These are phyloP conservation scores for Ceratorhiza oryzae-sativae DNA, from an alignment of 1,284 basidiomycete species.

Conservation along the genomic window DNA sequence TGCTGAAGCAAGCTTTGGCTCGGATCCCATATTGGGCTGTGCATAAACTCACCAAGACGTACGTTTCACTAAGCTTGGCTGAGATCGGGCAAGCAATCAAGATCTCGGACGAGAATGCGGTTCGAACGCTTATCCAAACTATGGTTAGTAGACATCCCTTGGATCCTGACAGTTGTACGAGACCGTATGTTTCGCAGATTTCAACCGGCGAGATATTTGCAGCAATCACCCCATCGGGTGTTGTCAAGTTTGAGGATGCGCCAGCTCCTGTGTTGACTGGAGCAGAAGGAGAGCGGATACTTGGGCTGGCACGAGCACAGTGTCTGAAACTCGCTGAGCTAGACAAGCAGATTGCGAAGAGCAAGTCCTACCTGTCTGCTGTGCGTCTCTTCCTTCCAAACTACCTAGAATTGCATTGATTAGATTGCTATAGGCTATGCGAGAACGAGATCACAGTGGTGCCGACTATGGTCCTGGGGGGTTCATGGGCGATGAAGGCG, in stretches of 20 bases:
- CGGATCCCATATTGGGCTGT: slow-evolving; percentile 76
- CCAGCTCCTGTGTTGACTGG: slow-evolving; percentile 37
- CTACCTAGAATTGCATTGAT: neutral
- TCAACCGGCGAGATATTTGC: slow-evolving; percentile 71
- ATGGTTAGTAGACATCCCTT: slow-evolving; percentile 63
- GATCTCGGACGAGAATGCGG: slow-evolving; percentile 52
- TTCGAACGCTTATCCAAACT: slow-evolving; percentile 65
- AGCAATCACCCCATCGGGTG: slow-evolving; percentile 66
- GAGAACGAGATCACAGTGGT: slow-evolving; percentile 30
- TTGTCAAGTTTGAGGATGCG: slow-evolving; percentile 69
- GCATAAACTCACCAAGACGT: slow-evolving; percentile 77
- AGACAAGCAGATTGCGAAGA: slow-evolving; percentile 42
- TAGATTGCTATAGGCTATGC: slow-evolving; percentile 3
- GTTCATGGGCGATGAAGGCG: slow-evolving; percentile 30
- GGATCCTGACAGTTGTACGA: neutral
- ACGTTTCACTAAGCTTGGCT: slow-evolving; percentile 71
- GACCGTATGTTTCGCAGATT: slow-evolving; percentile 57
- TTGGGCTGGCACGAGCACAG: slow-evolving; percentile 39
- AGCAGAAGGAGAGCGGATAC: slow-evolving; percentile 40
- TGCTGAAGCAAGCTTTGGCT: slow-evolving; percentile 68
- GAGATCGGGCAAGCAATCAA: slow-evolving; percentile 72
- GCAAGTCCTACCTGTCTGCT: slow-evolving; percentile 37
- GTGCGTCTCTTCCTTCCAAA: neutral
- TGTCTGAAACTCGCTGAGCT: slow-evolving; percentile 39
- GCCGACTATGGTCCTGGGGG: slow-evolving; percentile 23